Evolutionary conservation across 2,329 filamentous ascomycete species (phyloP).

Genomic region (Bipolaris cookei): DNA sequence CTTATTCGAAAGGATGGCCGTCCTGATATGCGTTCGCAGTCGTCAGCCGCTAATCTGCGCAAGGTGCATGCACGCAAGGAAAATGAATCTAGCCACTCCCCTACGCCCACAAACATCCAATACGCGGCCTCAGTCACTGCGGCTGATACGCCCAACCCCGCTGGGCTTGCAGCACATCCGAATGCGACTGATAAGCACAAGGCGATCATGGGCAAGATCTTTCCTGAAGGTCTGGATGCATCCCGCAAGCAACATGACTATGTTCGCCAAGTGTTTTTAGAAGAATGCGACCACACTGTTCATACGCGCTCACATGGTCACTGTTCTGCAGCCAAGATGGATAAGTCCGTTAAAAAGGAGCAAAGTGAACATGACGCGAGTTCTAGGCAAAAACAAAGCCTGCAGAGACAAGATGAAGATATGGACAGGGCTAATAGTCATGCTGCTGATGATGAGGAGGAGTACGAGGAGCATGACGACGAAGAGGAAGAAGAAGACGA

Average conservation of each 20-base stretch:
- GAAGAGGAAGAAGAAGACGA: too few species aligned
- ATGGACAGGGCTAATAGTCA: constrained; percentile 33
- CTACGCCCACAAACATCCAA: constrained; percentile 32
- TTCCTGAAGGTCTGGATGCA: constrained; percentile 45
- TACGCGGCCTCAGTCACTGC: constrained; percentile 18
- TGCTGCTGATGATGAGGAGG: constrained; percentile 24
- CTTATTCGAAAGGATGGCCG: constrained; percentile 59
- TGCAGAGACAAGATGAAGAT: constrained; percentile 26
- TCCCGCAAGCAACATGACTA: constrained; percentile 43
- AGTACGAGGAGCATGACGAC: too few species aligned
- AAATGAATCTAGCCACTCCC: constrained; percentile 32
- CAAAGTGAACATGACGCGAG: constrained; percentile 17
- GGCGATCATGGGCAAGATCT: constrained; percentile 47
- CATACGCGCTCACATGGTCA: constrained; percentile 28
- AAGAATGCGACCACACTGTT: constrained; percentile 34
- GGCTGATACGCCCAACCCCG: constrained; percentile 42
- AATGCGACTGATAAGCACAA: constrained; percentile 37
- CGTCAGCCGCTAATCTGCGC: constrained; percentile 58
- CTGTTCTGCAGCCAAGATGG: constrained; percentile 9
- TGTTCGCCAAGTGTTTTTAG: constrained; percentile 41
- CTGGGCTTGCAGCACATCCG: constrained; percentile 12
- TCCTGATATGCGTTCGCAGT: constrained; percentile 60
- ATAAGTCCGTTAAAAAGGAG: constrained; percentile 35
- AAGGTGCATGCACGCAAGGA: constrained; percentile 60
- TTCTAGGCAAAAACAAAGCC: constrained; percentile 21